Conservation (phyloP, 2,329 filamentous ascomycete species). For the Fusarium ramigenum region DNA sequence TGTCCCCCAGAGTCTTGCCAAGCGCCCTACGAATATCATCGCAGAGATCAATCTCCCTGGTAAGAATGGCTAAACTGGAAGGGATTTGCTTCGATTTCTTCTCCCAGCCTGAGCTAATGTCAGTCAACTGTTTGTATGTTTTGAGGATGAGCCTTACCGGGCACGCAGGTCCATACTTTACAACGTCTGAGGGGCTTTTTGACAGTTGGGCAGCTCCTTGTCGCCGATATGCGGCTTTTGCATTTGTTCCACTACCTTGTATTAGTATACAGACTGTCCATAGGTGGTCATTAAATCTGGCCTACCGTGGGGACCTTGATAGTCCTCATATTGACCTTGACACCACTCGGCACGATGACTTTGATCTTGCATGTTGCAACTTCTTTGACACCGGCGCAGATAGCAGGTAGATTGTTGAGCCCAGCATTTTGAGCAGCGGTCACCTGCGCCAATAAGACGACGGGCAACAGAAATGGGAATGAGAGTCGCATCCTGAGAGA, state of each 20-base stretch:
- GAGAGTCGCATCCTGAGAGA: not conserved
- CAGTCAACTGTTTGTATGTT: rapidly evolving
- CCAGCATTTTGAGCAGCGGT: not conserved
- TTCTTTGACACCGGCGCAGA: not conserved
- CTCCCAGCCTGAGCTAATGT: not conserved
- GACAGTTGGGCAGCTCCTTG: not conserved
- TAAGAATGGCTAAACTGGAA: not conserved
- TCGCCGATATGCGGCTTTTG: not conserved
- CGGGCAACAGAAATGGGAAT: not conserved
- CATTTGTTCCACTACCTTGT: not conserved
- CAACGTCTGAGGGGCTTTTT: not conserved
- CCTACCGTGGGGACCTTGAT: not conserved
- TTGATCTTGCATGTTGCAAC: not conserved
- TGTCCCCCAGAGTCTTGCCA: rapidly evolving
- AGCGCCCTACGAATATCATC: not conserved
- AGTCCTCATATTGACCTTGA: not conserved
- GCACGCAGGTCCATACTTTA: not conserved
- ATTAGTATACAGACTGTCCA: not conserved
- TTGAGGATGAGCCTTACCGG: not conserved
- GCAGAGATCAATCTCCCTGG: not conserved
- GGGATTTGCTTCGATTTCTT: not conserved
- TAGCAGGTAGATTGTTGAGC: not conserved
- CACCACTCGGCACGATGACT: not conserved
- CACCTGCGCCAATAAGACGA: not conserved
- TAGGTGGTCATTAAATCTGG: rapidly evolving